Evolutionary conservation across 176 grass and related monocot genomes (phyloP), one percentile per base, ranked within the genome.

Genomic region (Aegilops sharonensis): DNA sequence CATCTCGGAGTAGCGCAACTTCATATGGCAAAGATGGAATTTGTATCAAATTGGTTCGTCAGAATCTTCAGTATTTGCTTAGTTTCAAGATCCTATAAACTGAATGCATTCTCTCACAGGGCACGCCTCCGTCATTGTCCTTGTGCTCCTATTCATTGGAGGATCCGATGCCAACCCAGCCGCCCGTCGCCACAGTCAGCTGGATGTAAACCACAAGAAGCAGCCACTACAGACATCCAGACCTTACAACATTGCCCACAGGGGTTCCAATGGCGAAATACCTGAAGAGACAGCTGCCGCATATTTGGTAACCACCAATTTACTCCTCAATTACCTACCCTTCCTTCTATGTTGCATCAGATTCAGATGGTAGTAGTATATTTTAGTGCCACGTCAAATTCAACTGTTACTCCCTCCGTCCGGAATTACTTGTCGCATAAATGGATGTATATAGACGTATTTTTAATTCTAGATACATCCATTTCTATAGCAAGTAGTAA

Each of bases 241-340:
- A 39, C 92, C 89, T 25, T 91, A 84, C 80, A 91, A 94, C 72
- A 84, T 94, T 61, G 92, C 92, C 84, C 92, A 91, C 72, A 81
- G 92, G 47, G 92, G 89, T 12, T 90, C 89, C 23, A 84, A 84
- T 85, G 92, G 92, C 2, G 92, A 91, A 82, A 37, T 94, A 27
- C 92, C 92, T 1, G 92, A 94, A 74, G 92, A 94, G 61, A 94
- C 92, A 8, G 23, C 63, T 0, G 84, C 79, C 0, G 92, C 92
- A 20, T 91, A 94, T 81, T 68, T 87, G 84, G 92, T 94, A 89
- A 77, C 30, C 15, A 42, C 15, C 2, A 75, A 10, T 20, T 64
- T 17, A 20, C 20, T 61, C 43, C 79, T 71, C 45, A 25, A 0
- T 27, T 40, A 11, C 52, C 9, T 0, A 8, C n/a, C 50, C 15